A percentile compares a stretch with the other conserved stretches of the same genome.
Conservation (phyloP, 2,329 filamentous ascomycete genomes). For the Ilyonectria sp. region DNA sequence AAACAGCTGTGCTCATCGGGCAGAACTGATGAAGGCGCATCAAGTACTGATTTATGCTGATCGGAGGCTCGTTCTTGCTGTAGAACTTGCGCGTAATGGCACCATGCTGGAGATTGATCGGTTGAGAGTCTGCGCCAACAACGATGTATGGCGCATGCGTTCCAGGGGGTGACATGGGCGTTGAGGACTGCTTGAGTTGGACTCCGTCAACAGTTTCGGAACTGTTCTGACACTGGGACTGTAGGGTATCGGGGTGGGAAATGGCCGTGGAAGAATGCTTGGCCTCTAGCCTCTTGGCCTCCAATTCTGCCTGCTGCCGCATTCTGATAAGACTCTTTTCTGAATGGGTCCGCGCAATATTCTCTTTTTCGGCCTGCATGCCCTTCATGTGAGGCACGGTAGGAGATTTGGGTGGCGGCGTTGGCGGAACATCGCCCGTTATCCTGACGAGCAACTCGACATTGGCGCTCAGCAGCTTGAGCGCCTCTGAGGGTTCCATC, state of each 20-base stretch:
- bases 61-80: slow-evolving; percentile 87
- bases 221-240: slow-evolving; percentile 15
- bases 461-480: slow-evolving; percentile 83
- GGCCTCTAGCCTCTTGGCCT: slow-evolving; percentile 44
- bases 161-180: slow-evolving; percentile 43
- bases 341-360: slow-evolving; percentile 71
- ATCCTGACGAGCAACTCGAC: slow-evolving; percentile 80
- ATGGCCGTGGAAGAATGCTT: slow-evolving; percentile 28
- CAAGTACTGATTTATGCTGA: slow-evolving; percentile 88
- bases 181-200: slow-evolving; percentile 59
- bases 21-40: slow-evolving; percentile 90
- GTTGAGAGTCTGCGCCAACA: slow-evolving; percentile 79
- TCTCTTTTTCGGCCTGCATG: slow-evolving; percentile 74
- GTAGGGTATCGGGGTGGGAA: slow-evolving; percentile 9
- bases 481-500: slow-evolving; percentile 79
- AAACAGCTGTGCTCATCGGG: slow-evolving; percentile 93
- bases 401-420: slow-evolving; percentile 77
- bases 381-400: slow-evolving; percentile 77
- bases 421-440: slow-evolving; percentile 85
- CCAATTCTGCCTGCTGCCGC: slow-evolving; percentile 57
- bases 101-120: slow-evolving; percentile 83
- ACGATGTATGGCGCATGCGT: slow-evolving; percentile 69
- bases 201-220: slow-evolving; percentile 68
- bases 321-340: slow-evolving; percentile 66
- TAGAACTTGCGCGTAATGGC: slow-evolving; percentile 95